These are phyloP conservation scores for Phoenix roebelenii DNA, from an alignment of 176 grass and related monocot genomes.

Conservation along the genomic window DNA sequence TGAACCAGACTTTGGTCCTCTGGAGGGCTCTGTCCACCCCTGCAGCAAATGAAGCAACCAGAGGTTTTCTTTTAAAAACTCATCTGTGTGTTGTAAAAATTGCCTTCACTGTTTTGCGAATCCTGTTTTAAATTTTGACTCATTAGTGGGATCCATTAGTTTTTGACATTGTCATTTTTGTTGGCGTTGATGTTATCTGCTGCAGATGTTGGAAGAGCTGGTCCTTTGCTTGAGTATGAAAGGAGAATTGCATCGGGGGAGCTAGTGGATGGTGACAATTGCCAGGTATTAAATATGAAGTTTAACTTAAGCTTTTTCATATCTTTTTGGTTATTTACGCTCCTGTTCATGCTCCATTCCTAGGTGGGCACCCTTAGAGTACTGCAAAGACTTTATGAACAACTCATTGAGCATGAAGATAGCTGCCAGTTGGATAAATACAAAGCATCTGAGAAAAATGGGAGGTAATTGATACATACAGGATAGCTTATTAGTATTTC, in stretches of 20 bases:
- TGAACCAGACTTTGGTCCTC: conserved; percentile 27
- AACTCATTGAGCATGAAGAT: conserved; percentile 58
- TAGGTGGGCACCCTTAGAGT: conserved; percentile 73
- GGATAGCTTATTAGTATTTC: too few species aligned
- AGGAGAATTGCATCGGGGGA: conserved; percentile 63
- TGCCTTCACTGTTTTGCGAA: too few species aligned
- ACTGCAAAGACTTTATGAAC: conserved; percentile 71
- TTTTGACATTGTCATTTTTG: neutral
- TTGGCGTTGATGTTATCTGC: conserved; percentile 14
- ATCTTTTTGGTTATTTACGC: neutral
- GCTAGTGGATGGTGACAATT: conserved; percentile 72
- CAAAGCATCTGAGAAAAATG: conserved; percentile 61
- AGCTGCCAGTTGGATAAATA: conserved; percentile 70
- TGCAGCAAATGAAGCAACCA: conserved; percentile 18
- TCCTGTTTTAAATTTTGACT: too few species aligned
- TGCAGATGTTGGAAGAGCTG: conserved; percentile 34
- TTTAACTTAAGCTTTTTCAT: neutral
- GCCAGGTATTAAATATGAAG: conserved; percentile 43
- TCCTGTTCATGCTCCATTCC: conserved; percentile 12
- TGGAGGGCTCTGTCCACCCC: conserved; percentile 35
- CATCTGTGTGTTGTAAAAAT: neutral
- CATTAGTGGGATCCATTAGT: neutral
- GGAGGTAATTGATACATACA: conserved; percentile 23
- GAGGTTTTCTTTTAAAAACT: conserved; percentile 33
- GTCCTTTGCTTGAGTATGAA: conserved; percentile 68